These are phyloP conservation scores for Lactarius trivialis DNA, from an alignment of 768 basidiomycete genomes.

Conservation along the genomic window DNA sequence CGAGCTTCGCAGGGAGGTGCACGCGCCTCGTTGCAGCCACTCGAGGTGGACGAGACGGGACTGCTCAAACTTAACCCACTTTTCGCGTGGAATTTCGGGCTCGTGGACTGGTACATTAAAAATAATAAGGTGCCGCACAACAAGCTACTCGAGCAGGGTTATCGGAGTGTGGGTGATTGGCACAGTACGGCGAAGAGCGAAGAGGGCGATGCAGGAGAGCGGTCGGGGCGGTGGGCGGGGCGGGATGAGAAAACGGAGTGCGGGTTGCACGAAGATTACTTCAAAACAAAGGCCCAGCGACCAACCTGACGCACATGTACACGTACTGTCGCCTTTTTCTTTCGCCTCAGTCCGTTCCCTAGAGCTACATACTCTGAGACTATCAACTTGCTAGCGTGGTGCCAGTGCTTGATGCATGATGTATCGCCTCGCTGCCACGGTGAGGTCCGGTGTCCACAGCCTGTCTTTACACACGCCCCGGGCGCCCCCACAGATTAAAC, in stretches of 20 bases:
- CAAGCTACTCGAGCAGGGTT: slow-evolving; percentile 81
- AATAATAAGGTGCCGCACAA: slow-evolving; percentile 83
- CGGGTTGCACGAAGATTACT: slow-evolving; percentile 90
- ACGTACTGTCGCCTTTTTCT: not conserved
- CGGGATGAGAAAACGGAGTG: slow-evolving; percentile 86
- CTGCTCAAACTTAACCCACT: slow-evolving; percentile 93
- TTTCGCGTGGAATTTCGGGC: slow-evolving; percentile 76
- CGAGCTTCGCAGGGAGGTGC: slow-evolving; percentile 92
- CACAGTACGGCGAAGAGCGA: slow-evolving; percentile 83
- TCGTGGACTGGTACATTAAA: slow-evolving; percentile 81
- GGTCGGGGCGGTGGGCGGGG: slow-evolving; percentile 89
- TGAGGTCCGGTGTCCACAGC: not conserved
- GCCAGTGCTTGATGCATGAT: not conserved
- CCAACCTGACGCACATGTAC: not conserved
- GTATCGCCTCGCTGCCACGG: slow-evolving; percentile 10
- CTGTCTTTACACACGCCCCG: not conserved
- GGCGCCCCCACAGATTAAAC: not conserved
- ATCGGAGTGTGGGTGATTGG: slow-evolving; percentile 96
- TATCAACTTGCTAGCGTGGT: not conserved
- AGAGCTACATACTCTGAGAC: not conserved
- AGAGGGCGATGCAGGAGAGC: slow-evolving; percentile 63
- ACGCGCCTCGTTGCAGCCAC: slow-evolving; percentile 69
- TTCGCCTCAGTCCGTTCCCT: not conserved
- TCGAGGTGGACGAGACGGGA: slow-evolving; percentile 88
- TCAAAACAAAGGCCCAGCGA: slow-evolving; percentile 48